These are phyloP conservation scores for Heliosperma pusillum DNA, from an alignment of 148 eudicot genomes.

Conservation along the genomic window DNA sequence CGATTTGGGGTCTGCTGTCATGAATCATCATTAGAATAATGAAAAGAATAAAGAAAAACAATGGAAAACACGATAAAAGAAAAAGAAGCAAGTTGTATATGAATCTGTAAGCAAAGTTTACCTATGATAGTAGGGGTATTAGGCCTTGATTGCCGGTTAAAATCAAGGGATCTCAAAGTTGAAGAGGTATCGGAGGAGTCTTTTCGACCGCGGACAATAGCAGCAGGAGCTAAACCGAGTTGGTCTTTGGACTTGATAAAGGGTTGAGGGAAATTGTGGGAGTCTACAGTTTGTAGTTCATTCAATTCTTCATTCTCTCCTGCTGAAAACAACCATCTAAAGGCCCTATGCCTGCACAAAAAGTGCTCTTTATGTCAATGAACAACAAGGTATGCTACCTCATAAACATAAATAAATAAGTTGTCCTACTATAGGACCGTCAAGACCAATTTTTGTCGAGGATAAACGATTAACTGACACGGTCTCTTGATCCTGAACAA, in stretches of 20 bases:
- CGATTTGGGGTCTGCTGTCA: too few species aligned
- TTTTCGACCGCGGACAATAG: slow-evolving; percentile 54
- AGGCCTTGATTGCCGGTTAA: slow-evolving; percentile 57
- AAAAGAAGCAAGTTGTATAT: neutral
- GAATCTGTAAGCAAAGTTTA: slow-evolving; percentile 23
- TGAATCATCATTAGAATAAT: too few species aligned
- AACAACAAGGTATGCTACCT: neutral
- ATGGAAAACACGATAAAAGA: too few species aligned
- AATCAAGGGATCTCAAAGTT: slow-evolving; percentile 50
- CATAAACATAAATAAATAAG: neutral
- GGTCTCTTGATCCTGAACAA: too few species aligned
- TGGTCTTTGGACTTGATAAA: slow-evolving; percentile 57
- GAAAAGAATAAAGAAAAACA: too few species aligned
- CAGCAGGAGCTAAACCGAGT: slow-evolving; percentile 89
- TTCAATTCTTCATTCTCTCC: slow-evolving; percentile 85
- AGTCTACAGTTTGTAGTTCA: slow-evolving; percentile 66
- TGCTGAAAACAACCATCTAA: slow-evolving; percentile 62
- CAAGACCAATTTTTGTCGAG: too few species aligned
- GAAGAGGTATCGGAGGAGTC: slow-evolving; percentile 45
- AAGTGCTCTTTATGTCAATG: neutral
- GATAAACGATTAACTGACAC: too few species aligned
- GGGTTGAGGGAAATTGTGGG: slow-evolving; percentile 79
- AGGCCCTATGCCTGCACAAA: slow-evolving; percentile 73
- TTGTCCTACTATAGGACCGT: too few species aligned
- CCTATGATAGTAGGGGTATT: slow-evolving; percentile 68